Evolutionary conservation across 2,329 filamentous ascomycete genomes (phyloP).

Genomic region (Exophiala lecanii-corni): DNA sequence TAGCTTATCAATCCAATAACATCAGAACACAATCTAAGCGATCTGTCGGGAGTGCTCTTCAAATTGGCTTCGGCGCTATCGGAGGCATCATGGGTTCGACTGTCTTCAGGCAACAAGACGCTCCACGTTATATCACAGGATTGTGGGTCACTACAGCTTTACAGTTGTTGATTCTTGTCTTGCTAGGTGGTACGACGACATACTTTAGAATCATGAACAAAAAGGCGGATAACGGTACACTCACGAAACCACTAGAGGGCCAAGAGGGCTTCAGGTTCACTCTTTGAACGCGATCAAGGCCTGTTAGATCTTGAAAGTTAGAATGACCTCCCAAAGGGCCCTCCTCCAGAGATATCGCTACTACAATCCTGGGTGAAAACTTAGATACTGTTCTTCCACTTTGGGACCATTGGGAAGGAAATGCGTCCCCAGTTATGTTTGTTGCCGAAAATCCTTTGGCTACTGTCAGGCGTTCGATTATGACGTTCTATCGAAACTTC

Average conservation of each 20-base stretch:
- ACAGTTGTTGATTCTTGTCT: conserved; percentile 25
- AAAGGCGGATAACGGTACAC: conserved; percentile 29
- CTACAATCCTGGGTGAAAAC: no score
- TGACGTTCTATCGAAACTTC: no score
- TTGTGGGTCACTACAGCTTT: conserved; percentile 21
- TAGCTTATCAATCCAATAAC: conserved; percentile 34
- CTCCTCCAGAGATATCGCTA: no score
- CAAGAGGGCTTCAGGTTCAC: conserved; percentile 27
- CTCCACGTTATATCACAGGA: conserved; percentile 24
- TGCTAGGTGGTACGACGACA: conserved; percentile 27
- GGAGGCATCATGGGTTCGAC: conserved; percentile 26
- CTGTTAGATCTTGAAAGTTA: no score
- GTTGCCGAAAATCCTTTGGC: no score
- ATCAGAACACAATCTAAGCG: conserved; percentile 31
- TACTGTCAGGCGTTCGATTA: no score
- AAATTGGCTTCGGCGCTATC: conserved; percentile 37
- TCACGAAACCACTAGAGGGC: conserved; percentile 32
- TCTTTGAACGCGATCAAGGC: no score
- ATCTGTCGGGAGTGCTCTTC: conserved; percentile 32
- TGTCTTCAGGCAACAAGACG: conserved; percentile 25
- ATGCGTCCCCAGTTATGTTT: no score
- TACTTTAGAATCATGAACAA: conserved; percentile 32
- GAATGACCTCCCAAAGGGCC: no score
- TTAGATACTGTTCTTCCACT: no score
- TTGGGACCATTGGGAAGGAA: no score